phyloP scores from a whole-genome alignment of 176 grass and related monocot genomes.

The Carex littledalei region DNA sequence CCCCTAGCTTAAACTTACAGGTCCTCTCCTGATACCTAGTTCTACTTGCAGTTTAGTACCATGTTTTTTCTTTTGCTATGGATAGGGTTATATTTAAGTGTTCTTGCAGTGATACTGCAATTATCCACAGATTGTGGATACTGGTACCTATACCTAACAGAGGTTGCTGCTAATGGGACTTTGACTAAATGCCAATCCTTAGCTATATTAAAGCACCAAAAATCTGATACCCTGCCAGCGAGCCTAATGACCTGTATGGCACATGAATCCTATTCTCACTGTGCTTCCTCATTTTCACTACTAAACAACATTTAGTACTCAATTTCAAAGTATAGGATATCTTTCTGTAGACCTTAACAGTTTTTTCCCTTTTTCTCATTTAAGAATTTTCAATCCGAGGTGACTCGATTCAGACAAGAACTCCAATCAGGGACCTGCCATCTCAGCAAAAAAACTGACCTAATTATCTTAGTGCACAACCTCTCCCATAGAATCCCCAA shows the following conservation, averaged over 20 bases:
- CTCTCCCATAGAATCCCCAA: constrained; percentile 69
- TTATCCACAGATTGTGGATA: background rate
- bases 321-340: background rate
- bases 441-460: constrained; percentile 62
- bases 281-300: background rate
- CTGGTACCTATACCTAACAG: background rate
- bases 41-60: background rate
- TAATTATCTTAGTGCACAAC: constrained; percentile 93
- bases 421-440: constrained; percentile 48
- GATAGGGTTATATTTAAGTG: background rate
- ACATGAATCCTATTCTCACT: background rate
- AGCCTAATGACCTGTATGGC: background rate
- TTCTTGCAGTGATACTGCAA: background rate
- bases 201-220: background rate
- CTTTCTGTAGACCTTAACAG: background rate
- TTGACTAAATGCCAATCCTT: background rate
- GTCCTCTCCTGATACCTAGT: background rate
- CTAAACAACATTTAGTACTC: background rate
- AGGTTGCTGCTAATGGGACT: background rate
- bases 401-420: constrained; percentile 66
- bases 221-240: background rate
- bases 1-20: constrained; percentile 46
- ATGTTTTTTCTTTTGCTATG: background rate
- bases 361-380: constrained; percentile 12
- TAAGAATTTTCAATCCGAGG: constrained; percentile 65